These are phyloP conservation scores for Clonostachys solani DNA, from an alignment of 2,329 filamentous ascomycete genomes.

Conservation along the genomic window DNA sequence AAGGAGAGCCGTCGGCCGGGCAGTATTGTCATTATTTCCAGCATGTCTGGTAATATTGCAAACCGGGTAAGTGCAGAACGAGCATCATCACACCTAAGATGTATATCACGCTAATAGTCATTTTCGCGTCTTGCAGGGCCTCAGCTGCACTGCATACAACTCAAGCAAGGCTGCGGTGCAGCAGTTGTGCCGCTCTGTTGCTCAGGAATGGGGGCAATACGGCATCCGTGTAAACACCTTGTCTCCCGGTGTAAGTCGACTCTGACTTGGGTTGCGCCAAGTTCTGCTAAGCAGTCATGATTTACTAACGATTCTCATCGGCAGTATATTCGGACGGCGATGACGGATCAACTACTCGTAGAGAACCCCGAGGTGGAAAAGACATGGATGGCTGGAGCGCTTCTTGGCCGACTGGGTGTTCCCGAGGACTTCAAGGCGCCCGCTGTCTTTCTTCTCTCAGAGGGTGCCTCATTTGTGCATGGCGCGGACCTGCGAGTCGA, in stretches of 20 bases:
- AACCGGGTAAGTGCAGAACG: conserved; percentile 35
- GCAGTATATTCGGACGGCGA: conserved; percentile 40
- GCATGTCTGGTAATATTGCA: conserved; percentile 43
- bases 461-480: conserved; percentile 54
- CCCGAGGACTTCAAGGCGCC: conserved; percentile 56
- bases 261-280: neutral
- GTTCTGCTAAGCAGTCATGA: too few species aligned
- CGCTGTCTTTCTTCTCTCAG: conserved; percentile 51
- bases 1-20: conserved; percentile 32
- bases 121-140: conserved; percentile 34
- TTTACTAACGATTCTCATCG: too few species aligned
- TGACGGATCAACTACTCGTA: conserved; percentile 37
- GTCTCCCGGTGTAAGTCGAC: conserved; percentile 46
- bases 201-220: conserved; percentile 57
- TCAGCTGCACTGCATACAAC: conserved; percentile 61
- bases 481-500: conserved; percentile 52
- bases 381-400: conserved; percentile 46
- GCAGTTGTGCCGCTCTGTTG: conserved; percentile 54
- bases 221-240: conserved; percentile 64
- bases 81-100: neutral
- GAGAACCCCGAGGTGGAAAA: conserved; percentile 44
- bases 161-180: conserved; percentile 58
- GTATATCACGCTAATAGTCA: neutral
- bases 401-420: conserved; percentile 47
- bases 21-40: conserved; percentile 45